phyloP scores from a whole-genome alignment of 106 monocot species.

The Apostasia ramifera region DNA sequence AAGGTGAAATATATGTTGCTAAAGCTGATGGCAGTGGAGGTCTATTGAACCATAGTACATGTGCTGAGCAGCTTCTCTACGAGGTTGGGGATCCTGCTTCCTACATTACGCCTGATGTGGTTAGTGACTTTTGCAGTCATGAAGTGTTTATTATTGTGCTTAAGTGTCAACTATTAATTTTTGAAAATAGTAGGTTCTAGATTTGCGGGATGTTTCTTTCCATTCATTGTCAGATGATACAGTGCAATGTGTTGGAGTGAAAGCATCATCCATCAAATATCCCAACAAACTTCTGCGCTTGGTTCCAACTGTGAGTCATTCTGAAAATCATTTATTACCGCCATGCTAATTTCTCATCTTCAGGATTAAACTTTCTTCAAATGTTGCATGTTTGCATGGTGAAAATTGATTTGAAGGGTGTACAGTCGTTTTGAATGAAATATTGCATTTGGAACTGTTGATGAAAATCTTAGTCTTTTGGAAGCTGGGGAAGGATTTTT shows the following conservation, averaged over 20 bases:
- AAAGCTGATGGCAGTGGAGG: constrained; percentile 91
- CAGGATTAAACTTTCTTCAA: too few species aligned
- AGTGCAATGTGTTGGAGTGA: constrained; percentile 59
- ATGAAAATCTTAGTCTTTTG: too few species aligned
- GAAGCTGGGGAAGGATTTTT: too few species aligned
- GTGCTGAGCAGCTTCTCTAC: constrained; percentile 94
- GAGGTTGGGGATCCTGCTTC: constrained; percentile 85
- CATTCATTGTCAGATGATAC: constrained; percentile 48
- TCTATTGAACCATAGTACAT: constrained; percentile 52
- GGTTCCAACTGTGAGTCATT: constrained; percentile 53
- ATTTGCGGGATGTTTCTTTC: constrained; percentile 72
- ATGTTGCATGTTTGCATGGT: too few species aligned
- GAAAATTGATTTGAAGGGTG: too few species aligned
- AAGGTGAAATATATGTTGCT: constrained; percentile 65
- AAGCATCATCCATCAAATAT: constrained; percentile 36
- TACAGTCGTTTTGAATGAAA: too few species aligned
- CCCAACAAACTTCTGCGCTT: constrained; percentile 79
- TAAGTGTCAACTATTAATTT: constrained; percentile 6
- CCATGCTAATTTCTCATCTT: too few species aligned
- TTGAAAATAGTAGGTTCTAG: constrained; percentile 47
- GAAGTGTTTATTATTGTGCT: background rate
- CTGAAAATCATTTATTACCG: background rate
- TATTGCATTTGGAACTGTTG: too few species aligned
- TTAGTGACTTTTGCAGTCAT: constrained; percentile 16
- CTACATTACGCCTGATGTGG: constrained; percentile 95